Evolutionary conservation across 352 stramenopile genomes (phyloP).

Genomic region (Phytophthora niederhauseri): DNA sequence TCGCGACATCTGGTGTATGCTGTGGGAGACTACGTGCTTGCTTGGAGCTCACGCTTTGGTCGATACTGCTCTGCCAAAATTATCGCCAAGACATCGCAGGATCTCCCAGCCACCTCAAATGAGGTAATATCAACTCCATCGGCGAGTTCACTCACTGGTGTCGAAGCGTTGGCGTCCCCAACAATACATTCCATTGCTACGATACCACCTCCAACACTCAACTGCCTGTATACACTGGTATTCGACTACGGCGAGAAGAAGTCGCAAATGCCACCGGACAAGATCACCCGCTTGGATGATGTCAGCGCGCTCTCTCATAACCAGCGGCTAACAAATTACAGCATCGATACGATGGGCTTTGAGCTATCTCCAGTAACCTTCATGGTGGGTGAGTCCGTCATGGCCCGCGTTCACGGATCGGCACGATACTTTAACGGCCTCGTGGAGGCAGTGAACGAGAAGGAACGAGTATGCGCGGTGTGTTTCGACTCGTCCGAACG

Average conservation of each 20-base stretch:
- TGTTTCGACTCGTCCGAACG: constrained; percentile 75
- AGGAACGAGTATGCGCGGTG: constrained; percentile 63
- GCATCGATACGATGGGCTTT: constrained; percentile 78
- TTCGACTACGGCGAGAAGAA: constrained; percentile 80
- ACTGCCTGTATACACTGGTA: constrained; percentile 53
- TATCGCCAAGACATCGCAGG: constrained; percentile 32
- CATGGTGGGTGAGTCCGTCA: constrained; percentile 59
- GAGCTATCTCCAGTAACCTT: constrained; percentile 65
- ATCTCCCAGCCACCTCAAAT: constrained; percentile 11
- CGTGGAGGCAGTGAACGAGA: constrained; percentile 61
- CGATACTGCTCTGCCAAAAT: constrained; percentile 71
- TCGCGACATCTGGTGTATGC: constrained; percentile 24
- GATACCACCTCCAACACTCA: constrained; percentile 4
- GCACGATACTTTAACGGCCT: constrained; percentile 64
- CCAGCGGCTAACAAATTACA: constrained; percentile 79
- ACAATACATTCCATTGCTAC: constrained; percentile 20
- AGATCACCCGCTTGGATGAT: constrained; percentile 62
- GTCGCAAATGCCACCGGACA: constrained; percentile 50
- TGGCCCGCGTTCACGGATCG: constrained; percentile 62
- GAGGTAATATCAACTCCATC: constrained; percentile 9
- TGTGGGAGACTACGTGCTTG: constrained; percentile 62
- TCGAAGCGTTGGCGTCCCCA: constrained; percentile 1
- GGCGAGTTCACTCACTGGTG: constrained; percentile 4
- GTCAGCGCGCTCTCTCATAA: constrained; percentile 54
- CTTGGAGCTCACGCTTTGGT: constrained; percentile 77